Percentiles rank a stretch among this genome's conserved stretches.
These are phyloP conservation scores for Cocos nucifera DNA, from an alignment of 176 grass and related monocot genomes.

Conservation along the genomic window DNA sequence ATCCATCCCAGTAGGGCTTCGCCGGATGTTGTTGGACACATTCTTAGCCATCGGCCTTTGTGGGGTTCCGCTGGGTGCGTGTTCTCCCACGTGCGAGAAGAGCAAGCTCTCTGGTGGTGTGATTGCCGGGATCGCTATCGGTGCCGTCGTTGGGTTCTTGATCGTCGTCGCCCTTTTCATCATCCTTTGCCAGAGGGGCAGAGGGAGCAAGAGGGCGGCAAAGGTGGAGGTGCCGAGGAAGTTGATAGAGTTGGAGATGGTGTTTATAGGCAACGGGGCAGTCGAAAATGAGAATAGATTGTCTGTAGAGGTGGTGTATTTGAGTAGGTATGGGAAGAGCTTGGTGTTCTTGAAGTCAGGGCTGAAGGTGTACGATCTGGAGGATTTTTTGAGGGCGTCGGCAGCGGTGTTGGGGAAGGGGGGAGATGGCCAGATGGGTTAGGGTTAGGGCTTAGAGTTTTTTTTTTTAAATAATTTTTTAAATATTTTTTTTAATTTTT, in stretches of 20 bases:
- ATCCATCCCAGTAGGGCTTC: constrained; percentile 32
- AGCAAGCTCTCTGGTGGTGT: not conserved
- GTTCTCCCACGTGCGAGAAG: not conserved
- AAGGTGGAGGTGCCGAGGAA: not conserved
- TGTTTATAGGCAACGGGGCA: not conserved
- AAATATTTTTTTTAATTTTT: no score
- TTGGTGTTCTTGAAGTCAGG: no score
- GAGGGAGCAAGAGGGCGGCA: not conserved
- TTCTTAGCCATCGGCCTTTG: constrained; percentile 64
- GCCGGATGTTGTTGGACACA: constrained; percentile 24
- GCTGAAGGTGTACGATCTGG: no score
- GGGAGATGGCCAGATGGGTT: no score
- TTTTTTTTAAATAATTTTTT: no score
- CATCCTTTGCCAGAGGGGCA: not conserved
- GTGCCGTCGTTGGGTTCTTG: not conserved
- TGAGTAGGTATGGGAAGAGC: no score
- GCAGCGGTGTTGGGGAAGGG: no score
- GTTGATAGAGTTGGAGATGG: not conserved
- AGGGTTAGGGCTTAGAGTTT: no score
- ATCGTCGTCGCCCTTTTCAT: not conserved
- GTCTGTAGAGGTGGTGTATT: not conserved
- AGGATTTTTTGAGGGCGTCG: no score
- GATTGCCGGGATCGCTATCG: not conserved
- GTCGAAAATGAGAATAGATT: not conserved
- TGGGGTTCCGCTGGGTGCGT: constrained; percentile 50